phyloP scores from a whole-genome alignment of 805 yeast genomes.

The Nakazawaea sp. region DNA sequence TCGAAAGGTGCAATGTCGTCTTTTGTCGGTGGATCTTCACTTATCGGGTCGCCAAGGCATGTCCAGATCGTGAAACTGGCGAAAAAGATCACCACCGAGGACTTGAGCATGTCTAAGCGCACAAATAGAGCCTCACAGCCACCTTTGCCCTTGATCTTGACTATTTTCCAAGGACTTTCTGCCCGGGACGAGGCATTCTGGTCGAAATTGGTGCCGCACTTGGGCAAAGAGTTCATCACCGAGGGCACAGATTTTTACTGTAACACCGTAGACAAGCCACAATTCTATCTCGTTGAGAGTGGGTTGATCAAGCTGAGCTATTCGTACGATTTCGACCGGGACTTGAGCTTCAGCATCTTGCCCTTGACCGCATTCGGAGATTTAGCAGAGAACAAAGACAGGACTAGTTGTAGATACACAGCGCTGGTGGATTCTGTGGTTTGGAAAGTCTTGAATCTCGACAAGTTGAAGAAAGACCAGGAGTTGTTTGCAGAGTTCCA shows the following conservation, averaged over 20 bases:
- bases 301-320: constrained; percentile 44
- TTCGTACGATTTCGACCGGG: constrained; percentile 27
- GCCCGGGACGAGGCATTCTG: constrained; percentile 48
- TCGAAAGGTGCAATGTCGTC: constrained; percentile 8
- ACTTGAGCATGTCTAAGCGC: constrained; percentile 19
- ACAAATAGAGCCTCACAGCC: constrained; percentile 14
- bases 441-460: constrained; percentile 56
- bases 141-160: constrained; percentile 60
- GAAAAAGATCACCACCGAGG: constrained; percentile 33
- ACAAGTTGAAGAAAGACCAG: constrained; percentile 38
- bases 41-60: constrained; percentile 46
- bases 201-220: constrained; percentile 52
- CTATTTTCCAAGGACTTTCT: constrained; percentile 57
- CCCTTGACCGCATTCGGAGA: constrained; percentile 79
- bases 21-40: constrained; percentile 8
- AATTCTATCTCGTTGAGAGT: constrained; percentile 47
- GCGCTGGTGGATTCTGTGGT: constrained; percentile 49
- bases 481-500: constrained; percentile 59
- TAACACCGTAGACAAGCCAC: constrained; percentile 39
- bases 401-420: constrained; percentile 32
- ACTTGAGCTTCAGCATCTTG: constrained; percentile 34
- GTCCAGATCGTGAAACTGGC: constrained; percentile 49
- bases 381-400: constrained; percentile 26
- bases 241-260: constrained; percentile 35
- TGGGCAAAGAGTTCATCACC: constrained; percentile 41